These are phyloP conservation scores for Diplodia sapinea DNA, from an alignment of 2,329 filamentous ascomycete species.

Conservation along the genomic window DNA sequence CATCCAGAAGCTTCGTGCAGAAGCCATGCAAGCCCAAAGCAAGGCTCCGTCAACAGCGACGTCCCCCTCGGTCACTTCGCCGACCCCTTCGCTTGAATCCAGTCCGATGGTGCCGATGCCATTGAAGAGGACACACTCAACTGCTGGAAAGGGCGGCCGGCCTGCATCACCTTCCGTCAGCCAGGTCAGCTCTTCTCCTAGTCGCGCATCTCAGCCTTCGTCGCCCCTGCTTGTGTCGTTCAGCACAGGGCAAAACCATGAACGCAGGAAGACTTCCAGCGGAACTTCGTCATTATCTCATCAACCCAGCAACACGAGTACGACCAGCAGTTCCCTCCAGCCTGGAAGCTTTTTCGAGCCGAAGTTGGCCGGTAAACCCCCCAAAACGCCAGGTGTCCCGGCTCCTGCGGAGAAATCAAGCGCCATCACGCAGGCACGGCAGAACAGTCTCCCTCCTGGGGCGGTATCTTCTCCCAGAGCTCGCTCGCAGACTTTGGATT, in stretches of 20 bases:
- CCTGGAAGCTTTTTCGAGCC: constrained; percentile 75
- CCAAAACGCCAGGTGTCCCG: constrained; percentile 52
- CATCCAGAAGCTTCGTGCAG: constrained; percentile 91
- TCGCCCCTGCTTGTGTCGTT: constrained; percentile 97
- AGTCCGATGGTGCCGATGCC: constrained; percentile 83
- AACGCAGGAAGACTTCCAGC: constrained; percentile 90
- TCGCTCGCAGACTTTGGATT: constrained; percentile 90
- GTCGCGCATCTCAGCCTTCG: constrained; percentile 79
- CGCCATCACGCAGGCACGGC: constrained; percentile 39
- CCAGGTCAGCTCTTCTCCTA: constrained; percentile 85
- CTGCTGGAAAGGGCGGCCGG: constrained; percentile 70
- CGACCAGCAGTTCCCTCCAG: constrained; percentile 62
- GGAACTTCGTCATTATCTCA: constrained; percentile 85
- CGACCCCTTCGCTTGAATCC: constrained; percentile 75
- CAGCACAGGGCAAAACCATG: constrained; percentile 79
- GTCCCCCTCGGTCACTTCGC: constrained; percentile 56
- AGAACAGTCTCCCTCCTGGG: constrained; percentile 41
- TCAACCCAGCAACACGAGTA: constrained; percentile 68
- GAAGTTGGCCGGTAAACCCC: constrained; percentile 59
- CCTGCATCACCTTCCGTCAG: constrained; percentile 86
- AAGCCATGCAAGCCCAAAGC: constrained; percentile 76
- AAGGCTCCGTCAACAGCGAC: constrained; percentile 53
- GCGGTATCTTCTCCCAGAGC: constrained; percentile 64
- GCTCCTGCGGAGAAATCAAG: constrained; percentile 50
- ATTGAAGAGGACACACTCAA: constrained; percentile 81